Evolutionary conservation across 345 rosid genomes (phyloP).

Genomic region (Eucalyptus erythrocorys): DNA sequence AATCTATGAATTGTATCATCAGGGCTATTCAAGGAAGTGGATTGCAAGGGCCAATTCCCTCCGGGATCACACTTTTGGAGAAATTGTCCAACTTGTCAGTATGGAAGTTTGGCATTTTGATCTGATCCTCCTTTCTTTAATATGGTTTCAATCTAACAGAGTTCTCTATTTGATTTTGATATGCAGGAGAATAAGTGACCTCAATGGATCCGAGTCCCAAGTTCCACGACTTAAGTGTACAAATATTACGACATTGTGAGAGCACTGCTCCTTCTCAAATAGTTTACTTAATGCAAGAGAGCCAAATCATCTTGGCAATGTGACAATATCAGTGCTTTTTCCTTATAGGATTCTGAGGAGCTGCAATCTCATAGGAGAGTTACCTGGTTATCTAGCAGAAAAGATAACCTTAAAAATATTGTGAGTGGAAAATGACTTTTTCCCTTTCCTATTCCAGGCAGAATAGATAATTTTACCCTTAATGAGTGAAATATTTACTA

Average conservation of each 20-base stretch:
- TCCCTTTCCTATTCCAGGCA: neutral
- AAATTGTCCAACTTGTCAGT: neutral
- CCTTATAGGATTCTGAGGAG: constrained; percentile 38
- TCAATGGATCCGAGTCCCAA: neutral
- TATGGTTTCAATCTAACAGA: neutral
- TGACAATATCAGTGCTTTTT: neutral
- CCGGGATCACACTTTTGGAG: neutral
- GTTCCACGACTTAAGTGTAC: neutral
- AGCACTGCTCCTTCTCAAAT: neutral
- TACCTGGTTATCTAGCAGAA: constrained; percentile 27
- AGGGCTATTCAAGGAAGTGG: constrained; percentile 1
- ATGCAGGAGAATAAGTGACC: constrained; percentile 4
- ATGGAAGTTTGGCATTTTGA: neutral
- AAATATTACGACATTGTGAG: neutral
- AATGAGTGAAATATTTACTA: neutral
- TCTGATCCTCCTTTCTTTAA: neutral
- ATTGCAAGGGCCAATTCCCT: constrained; percentile 4
- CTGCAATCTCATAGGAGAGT: constrained; percentile 34
- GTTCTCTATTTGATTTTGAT: neutral
- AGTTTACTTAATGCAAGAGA: neutral
- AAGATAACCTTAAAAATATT: constrained; percentile 1
- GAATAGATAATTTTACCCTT: neutral
- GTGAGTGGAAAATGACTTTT: constrained; percentile 16
- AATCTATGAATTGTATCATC: neutral
- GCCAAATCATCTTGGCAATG: neutral